These are phyloP conservation scores for Cladosporium sphaerospermum DNA, from an alignment of 2,329 filamentous ascomycete genomes.

Conservation along the genomic window DNA sequence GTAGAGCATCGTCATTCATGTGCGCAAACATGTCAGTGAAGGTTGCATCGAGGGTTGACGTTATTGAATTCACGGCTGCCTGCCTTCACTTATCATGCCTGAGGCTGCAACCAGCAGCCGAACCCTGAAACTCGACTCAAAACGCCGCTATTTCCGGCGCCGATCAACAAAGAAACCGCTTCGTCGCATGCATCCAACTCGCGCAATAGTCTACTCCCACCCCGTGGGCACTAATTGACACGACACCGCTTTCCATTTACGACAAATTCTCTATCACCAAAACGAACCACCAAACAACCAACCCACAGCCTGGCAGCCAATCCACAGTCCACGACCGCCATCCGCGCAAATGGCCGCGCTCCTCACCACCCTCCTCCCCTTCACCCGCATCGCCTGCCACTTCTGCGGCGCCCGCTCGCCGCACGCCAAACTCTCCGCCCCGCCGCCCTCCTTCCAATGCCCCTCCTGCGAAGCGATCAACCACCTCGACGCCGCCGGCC, in stretches of 20 bases:
- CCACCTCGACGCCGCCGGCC: constrained; percentile 81
- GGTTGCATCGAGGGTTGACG: no score
- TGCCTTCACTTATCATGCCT: no score
- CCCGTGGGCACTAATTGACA: no score
- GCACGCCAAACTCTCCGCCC: constrained; percentile 50
- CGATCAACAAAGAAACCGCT: background rate
- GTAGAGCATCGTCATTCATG: no score
- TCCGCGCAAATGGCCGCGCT: constrained; percentile 2
- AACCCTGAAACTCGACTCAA: background rate
- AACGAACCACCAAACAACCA: background rate
- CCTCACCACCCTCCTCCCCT: constrained; percentile 12
- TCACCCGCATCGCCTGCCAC: constrained; percentile 54
- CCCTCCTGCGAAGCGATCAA: constrained; percentile 78
- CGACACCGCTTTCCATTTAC: background rate
- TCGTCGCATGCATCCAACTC: no score
- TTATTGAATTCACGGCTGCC: no score
- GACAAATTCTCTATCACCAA: background rate
- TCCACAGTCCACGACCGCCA: background rate
- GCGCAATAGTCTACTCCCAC: no score
- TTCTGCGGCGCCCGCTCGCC: constrained; percentile 70
- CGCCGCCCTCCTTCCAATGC: constrained; percentile 63
- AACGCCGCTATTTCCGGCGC: constrained; percentile 10
- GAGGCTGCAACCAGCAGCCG: no score
- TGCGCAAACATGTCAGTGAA: no score
- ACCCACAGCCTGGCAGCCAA: background rate